Percentiles rank a stretch among this genome's conserved stretches.
Conservation (phyloP, 2,329 filamentous ascomycete genomes). For the Trichoderma gracile region DNA sequence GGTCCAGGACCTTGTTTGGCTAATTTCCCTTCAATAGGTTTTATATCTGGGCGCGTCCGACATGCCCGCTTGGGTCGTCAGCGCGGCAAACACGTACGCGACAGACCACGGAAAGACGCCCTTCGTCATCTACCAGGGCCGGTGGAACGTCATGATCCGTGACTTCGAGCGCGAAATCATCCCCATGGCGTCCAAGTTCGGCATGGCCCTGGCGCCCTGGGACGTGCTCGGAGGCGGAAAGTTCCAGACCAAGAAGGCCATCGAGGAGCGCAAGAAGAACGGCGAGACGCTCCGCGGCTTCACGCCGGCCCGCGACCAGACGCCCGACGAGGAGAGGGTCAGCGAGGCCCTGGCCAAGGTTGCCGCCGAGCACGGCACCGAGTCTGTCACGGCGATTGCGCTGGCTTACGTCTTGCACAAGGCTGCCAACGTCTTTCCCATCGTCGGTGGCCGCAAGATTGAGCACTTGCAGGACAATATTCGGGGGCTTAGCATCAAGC, state of each 20-base stretch:
- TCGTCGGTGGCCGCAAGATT: conserved; percentile 60
- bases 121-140: conserved; percentile 38
- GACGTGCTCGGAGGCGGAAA: conserved; percentile 42
- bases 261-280: conserved; percentile 1
- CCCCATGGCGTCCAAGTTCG: conserved; percentile 36
- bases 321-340: conserved; percentile 28
- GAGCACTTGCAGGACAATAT: conserved; percentile 64
- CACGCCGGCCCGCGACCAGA: background rate
- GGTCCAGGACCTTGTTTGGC: no score
- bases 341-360: conserved; percentile 26
- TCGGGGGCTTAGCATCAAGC: conserved; percentile 53
- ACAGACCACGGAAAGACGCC: conserved; percentile 31
- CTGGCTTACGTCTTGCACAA: conserved; percentile 64
- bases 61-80: conserved; percentile 38
- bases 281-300: background rate
- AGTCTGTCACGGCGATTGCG: conserved; percentile 38
- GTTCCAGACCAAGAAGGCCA: conserved; percentile 18
- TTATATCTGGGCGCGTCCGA: conserved; percentile 37
- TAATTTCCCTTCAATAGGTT: conserved; percentile 23
- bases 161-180: conserved; percentile 39
- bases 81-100: conserved; percentile 33
- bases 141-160: conserved; percentile 32
- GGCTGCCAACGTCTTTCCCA: conserved; percentile 60
- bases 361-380: conserved; percentile 15
- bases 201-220: conserved; percentile 52